Conservation (phyloP, 495 filamentous ascomycete genomes). For the Talaromyces borbonicus region DNA sequence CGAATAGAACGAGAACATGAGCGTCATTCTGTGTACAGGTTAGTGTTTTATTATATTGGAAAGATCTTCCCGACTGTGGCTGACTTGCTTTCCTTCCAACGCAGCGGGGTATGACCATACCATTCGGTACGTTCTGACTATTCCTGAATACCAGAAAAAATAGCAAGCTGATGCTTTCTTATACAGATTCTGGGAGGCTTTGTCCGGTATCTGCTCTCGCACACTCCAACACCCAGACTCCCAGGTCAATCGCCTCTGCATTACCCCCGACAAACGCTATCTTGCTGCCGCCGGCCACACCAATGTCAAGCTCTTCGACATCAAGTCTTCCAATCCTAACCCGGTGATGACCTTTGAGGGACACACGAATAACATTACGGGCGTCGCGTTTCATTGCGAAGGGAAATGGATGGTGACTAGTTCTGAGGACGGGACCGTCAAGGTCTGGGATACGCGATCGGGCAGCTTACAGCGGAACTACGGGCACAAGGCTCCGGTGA, state of each 20-base stretch:
- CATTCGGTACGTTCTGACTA: slow-evolving; percentile 79
- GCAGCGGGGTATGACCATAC: slow-evolving; percentile 97
- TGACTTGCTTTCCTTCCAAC: slow-evolving; percentile 10
- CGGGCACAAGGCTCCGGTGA: slow-evolving; percentile 74
- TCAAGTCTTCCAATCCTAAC: slow-evolving; percentile 90
- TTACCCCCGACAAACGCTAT: slow-evolving; percentile 94
- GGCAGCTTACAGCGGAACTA: slow-evolving; percentile 89
- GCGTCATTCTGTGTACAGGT: slow-evolving; percentile 84
- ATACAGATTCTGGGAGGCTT: slow-evolving; percentile 78
- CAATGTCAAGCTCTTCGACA: slow-evolving; percentile 93
- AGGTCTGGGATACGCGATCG: slow-evolving; percentile 94
- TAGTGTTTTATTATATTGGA: too few species aligned
- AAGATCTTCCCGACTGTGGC: slow-evolving; percentile 4
- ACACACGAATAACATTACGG: slow-evolving; percentile 90
- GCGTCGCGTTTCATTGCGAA: slow-evolving; percentile 94
- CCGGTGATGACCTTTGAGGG: slow-evolving; percentile 89
- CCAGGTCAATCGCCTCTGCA: slow-evolving; percentile 96
- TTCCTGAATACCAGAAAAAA: neutral
- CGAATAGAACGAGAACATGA: slow-evolving; percentile 44
- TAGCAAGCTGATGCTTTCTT: neutral
- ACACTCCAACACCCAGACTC: slow-evolving; percentile 97
- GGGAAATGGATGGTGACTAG: slow-evolving; percentile 99
- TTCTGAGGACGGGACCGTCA: slow-evolving; percentile 93
- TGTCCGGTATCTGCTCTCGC: slow-evolving; percentile 94
- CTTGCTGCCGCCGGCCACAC: slow-evolving; percentile 92